A percentile compares a stretch with the other conserved stretches of the same genome.
These are phyloP conservation scores for Athelia sp. DNA, from an alignment of 1,284 basidiomycete genomes.

Conservation along the genomic window DNA sequence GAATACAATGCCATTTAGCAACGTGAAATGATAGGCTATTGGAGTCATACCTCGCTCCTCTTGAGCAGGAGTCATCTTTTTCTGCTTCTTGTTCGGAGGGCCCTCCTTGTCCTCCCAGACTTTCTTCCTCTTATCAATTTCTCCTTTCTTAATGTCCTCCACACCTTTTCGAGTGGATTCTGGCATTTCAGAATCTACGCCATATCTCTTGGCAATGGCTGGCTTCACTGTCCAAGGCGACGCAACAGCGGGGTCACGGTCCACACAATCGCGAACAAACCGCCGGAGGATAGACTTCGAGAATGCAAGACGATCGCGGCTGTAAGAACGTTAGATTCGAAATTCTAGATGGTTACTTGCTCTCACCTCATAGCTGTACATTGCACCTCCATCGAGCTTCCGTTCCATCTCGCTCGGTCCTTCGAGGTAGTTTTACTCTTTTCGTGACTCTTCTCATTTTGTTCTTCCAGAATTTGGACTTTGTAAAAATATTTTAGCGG, in stretches of 20 bases:
- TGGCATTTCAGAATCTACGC: constrained; percentile 80
- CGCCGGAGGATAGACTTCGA: constrained; percentile 95
- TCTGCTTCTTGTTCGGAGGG: constrained; percentile 74
- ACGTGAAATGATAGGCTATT: constrained; percentile 6
- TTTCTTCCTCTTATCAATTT: constrained; percentile 87
- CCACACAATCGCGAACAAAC: constrained; percentile 92
- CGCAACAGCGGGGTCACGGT: constrained; percentile 85
- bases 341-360: constrained; percentile 4
- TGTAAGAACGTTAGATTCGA: constrained; percentile 23
- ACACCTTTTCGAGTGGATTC: constrained; percentile 80
- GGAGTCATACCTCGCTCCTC: constrained; percentile 60
- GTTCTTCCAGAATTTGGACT: constrained; percentile 78
- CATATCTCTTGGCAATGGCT: constrained; percentile 77
- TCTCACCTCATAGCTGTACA: constrained; percentile 76
- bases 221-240: constrained; percentile 95
- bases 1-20: constrained; percentile 11
- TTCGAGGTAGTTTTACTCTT: constrained; percentile 48
- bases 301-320: constrained; percentile 91
- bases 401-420: constrained; percentile 55
- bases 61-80: constrained; percentile 64
- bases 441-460: constrained; percentile 61
- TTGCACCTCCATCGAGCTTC: constrained; percentile 76
- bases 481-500: constrained; percentile 84
- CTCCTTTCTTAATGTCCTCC: constrained; percentile 75
- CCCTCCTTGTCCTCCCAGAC: constrained; percentile 82